Base-by-base conservation (phyloP, 768 basidiomycete species). In the Amanita polypyramis region DNA sequence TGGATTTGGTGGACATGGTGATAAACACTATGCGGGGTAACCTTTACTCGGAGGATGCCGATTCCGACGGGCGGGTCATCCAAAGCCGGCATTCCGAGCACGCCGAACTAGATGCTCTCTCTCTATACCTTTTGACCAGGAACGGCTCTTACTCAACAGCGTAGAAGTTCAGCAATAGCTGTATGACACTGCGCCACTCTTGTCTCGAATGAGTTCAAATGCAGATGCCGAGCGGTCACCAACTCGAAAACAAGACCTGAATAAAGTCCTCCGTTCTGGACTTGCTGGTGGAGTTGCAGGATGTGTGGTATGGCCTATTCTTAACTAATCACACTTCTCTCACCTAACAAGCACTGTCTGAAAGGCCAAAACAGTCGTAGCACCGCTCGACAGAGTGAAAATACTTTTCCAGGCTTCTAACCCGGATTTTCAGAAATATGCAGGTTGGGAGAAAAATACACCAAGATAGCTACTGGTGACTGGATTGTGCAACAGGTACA, bases 401-500 rank as follows among this genome's bases (percentile, higher is more conserved):
- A 99, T 99, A 57, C 81, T 99, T 42, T 96, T 98, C 61, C 95
- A 99, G 63, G 91, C 96, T 0, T 90, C 90, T 5, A 96, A 95
- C 63, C 87, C 88, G 6, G 95, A 98, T 50, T 99, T 87, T 61
- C 76, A 79, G 61, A 89, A 92, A 63, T 98, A 94, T 67, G 79
- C 93, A 50, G 94, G 94, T 90, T 50, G 50, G 78, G 15, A 23
- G 12, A 23, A 23, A 35, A 39, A 40, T 39, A 33, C 30, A 51
- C 25, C 27, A 14, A 29, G n/a, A 29, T 29, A 20, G 40, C 5
- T 19, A 19, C 36, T 36, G 15, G 10, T 34, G 29, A 11, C 34
- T 25, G 19, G 29, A 41, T n/a, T 14, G 39, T 42, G 6, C 38
- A 15, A 46, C 60, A 94, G 94, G 95, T 37, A 80, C 85, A 6